Conservation (phyloP, 2,329 filamentous ascomycete genomes). For the Talaromyces sp. region DNA sequence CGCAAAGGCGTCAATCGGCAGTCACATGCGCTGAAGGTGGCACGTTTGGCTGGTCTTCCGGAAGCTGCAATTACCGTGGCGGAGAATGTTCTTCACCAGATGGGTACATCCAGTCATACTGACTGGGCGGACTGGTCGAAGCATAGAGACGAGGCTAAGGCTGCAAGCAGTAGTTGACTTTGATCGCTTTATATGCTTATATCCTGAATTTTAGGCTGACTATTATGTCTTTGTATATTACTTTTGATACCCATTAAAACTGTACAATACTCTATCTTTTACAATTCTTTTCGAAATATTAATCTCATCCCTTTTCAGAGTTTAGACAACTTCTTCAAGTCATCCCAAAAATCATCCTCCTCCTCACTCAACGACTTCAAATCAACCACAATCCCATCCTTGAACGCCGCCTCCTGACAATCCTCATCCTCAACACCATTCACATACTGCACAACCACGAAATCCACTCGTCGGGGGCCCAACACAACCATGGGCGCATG, state of each 20-base stretch:
- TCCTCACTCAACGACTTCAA: conserved; percentile 24
- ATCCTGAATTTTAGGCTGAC: neutral
- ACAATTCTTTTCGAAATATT: neutral
- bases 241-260: conserved; percentile 17
- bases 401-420: conserved; percentile 71
- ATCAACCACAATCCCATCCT: conserved; percentile 40
- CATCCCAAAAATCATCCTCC: conserved; percentile 20
- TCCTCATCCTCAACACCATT: conserved; percentile 82
- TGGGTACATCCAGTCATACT: conserved; percentile 17
- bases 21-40: conserved; percentile 95
- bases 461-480: conserved; percentile 70
- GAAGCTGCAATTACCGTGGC: conserved; percentile 70
- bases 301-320: neutral
- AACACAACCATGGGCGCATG: conserved; percentile 95
- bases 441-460: conserved; percentile 84
- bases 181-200: neutral
- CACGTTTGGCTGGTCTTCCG: conserved; percentile 78
- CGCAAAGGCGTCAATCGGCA: conserved; percentile 77
- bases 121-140: conserved; percentile 2
- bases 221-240: conserved; percentile 10
- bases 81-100: conserved; percentile 52
- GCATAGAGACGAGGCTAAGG: neutral
- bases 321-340: conserved; percentile 21
- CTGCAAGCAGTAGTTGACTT: neutral
- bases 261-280: conserved; percentile 1